Base-by-base conservation (phyloP, 306 rosid genomes). In the Cucurbita maxima region DNA sequence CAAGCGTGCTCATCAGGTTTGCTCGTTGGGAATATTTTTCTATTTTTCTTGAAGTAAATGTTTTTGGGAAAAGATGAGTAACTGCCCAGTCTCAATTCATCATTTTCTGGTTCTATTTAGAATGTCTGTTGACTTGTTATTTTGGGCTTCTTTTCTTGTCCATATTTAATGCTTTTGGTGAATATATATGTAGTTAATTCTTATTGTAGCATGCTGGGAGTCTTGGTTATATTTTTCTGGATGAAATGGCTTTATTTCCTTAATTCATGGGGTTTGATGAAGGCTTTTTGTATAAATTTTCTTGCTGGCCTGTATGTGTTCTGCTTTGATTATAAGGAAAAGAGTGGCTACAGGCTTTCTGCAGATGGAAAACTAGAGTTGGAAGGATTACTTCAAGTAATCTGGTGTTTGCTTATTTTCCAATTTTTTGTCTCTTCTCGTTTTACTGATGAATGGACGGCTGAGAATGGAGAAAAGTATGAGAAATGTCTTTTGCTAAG, bases 1-100 rank as follows among this genome's bases (percentile, higher is more conserved):
- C 78, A 87, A 80, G 80, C 87, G 99, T 58, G 96, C 92, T 1
- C 92, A 91, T 79, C 88, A 87, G 97, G 98, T 90, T 68, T 34
- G 57, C 34, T 22, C 16, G 5, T 22, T 45, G 7, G 51, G 71
- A 20, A 18, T 45, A 41, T 43, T 0, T n/a, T 11, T 61, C 4
- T 37, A 2, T 64, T 43, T 18, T 9, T 43, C 12, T 18, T 43
- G 11, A 66, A 66, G 50, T 66, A 44, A 43, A 44, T 44, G n/a
- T 66, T 66, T 4, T 16, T 66, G 53, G 72, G 5, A 63, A 41
- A 18, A 63, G 14, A 40, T 16, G 22, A 8, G 16, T 40, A 40
- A 38, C 51, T 63, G 13, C 34, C 15, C 22, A 63, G 13, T 34
- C 14, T 40, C 15, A 16, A 40, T 41, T 40, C 50, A 41, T 63